phyloP scores from a whole-genome alignment of 78 protist species.

The slime mould (Dictyostelium discoideum) region DNA sequence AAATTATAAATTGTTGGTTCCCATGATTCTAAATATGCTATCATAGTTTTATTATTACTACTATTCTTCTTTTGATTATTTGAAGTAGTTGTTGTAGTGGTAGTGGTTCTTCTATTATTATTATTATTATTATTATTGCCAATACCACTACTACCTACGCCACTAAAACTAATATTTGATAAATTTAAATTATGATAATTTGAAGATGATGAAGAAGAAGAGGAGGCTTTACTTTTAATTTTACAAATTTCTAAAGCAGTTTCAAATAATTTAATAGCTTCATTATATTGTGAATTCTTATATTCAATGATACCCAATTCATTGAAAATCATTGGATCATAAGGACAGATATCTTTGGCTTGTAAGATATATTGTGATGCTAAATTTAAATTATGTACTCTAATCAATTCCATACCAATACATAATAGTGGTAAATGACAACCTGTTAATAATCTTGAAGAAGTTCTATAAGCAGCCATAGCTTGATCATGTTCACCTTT shows the following conservation, averaged over 20 bases:
- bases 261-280: constrained; percentile 34
- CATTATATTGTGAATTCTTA: constrained; percentile 1
- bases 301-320: constrained; percentile 78
- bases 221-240: background rate
- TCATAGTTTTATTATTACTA: background rate
- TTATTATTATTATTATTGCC: background rate
- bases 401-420: constrained; percentile 79
- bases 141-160: background rate
- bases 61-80: background rate
- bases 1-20: constrained; percentile 71
- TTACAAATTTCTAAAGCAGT: constrained; percentile 29
- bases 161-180: background rate
- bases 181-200: background rate
- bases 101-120: background rate
- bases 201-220: background rate
- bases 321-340: constrained; percentile 73
- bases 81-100: background rate
- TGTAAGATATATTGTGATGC: constrained; percentile 64
- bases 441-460: constrained; percentile 71
- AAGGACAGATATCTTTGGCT: constrained; percentile 68
- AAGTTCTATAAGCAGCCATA: constrained; percentile 77
- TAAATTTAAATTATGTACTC: constrained; percentile 57
- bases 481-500: constrained; percentile 84
- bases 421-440: constrained; percentile 57
- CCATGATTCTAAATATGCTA: constrained; percentile 18